Base-by-base conservation (phyloP, 768 basidiomycete species). In the Fibroporia radiculosa region DNA sequence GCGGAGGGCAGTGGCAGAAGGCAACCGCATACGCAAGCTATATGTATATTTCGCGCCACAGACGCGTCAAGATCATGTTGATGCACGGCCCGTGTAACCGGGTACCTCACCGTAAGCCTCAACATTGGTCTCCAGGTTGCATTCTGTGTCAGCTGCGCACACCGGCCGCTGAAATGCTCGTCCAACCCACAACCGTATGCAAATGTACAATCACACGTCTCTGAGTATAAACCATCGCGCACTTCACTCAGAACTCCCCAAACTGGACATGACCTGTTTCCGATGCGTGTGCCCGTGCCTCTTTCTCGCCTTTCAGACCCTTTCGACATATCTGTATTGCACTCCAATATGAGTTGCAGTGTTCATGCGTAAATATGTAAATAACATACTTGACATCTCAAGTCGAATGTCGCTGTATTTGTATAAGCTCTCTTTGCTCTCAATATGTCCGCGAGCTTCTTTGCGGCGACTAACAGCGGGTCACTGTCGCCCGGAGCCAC, bases 251-350 rank as follows among this genome's bases (percentile, higher is more conserved):
- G 59, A 82, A 92, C 59, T 91, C 91, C 50, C 88, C 89, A 53
- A 93, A 93, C 32, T 72, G 70, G 16, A 75, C 74, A 64, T 96
- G 93, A 0, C 93, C 91, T 1, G 92, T 96, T 62, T 79, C 70
- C 55, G 76, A 75, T 4, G 95, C 95, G 60, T 98, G 95, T 37
- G 76, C 75, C 27, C 88, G 77, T 1, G 95, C 95, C 48, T 82
- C 93, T 57, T 93, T 97, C 69, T 98, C 93, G 26, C 95, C 95
- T 54, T 84, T 93, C 52, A 98, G 66, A 0, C 89, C 92, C 55
- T 80, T 71, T 14, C 84, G 78, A 56, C 93, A 98, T 40, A 84
- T 69, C 80, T 91, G 35, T n/a, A 40, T 42, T 45, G 45, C 32
- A 37, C 40, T n/a, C 18, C n/a, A n/a, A 45, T 10, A 29, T 32